Evolutionary conservation across 2,329 filamentous ascomycete genomes (phyloP).

Genomic region (Purpureocillium lavendulum): DNA sequence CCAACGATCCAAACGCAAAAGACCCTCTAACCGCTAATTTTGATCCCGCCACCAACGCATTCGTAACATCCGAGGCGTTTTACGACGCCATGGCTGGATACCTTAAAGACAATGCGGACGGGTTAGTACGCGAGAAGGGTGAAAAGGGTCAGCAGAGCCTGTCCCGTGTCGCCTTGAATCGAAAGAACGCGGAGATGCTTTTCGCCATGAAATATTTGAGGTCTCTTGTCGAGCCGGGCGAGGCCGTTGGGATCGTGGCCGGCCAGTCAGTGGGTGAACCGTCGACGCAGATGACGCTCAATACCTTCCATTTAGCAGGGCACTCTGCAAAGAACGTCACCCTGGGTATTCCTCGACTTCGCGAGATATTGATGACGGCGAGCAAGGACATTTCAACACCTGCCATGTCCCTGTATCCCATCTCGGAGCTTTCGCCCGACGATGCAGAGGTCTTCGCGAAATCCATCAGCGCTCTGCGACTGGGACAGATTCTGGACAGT

Average conservation of each 20-base stretch:
- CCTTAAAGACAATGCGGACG: slow-evolving; percentile 65
- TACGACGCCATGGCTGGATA: slow-evolving; percentile 66
- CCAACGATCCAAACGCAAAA: slow-evolving; percentile 46
- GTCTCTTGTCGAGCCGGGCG: slow-evolving; percentile 87
- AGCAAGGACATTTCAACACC: slow-evolving; percentile 84
- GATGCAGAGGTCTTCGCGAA: slow-evolving; percentile 80
- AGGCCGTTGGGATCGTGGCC: slow-evolving; percentile 93
- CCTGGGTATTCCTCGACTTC: slow-evolving; percentile 89
- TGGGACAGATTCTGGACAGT: slow-evolving; percentile 77
- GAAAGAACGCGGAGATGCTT: slow-evolving; percentile 73
- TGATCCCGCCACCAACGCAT: slow-evolving; percentile 69
- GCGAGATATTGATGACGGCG: slow-evolving; percentile 98
- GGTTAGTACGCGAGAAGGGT: slow-evolving; percentile 41
- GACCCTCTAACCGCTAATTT: slow-evolving; percentile 70
- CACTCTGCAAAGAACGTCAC: slow-evolving; percentile 99
- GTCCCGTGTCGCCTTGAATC: slow-evolving; percentile 31
- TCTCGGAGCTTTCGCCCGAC: slow-evolving; percentile 58
- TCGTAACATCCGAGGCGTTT: slow-evolving; percentile 85
- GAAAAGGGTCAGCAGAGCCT: slow-evolving; percentile 17
- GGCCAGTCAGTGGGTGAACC: slow-evolving; percentile 96
- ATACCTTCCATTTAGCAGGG: slow-evolving; percentile 98
- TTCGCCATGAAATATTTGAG: slow-evolving; percentile 89
- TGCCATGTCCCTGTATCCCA: slow-evolving; percentile 75
- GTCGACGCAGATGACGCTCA: slow-evolving; percentile 97
- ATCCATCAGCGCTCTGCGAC: slow-evolving; percentile 75